Evolutionary conservation across 192 early-diverging fungal species (phyloP).

Genomic region (Coemansia asiatica): DNA sequence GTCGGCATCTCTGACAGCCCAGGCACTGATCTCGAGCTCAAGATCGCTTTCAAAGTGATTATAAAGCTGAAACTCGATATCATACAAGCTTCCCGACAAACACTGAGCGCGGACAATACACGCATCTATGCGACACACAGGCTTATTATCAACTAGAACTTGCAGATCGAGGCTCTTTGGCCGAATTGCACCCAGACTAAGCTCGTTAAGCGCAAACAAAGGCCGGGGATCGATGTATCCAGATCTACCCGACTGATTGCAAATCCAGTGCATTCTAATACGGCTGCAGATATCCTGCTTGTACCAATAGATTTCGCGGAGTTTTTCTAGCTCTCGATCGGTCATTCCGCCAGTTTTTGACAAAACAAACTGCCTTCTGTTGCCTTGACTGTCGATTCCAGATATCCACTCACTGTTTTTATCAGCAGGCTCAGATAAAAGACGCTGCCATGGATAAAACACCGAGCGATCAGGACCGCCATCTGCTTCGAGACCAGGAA

Average conservation of each 20-base stretch:
- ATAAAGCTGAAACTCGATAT: slow-evolving; percentile 11
- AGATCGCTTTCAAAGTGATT: slow-evolving; percentile 16
- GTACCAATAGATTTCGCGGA: slow-evolving; percentile 32
- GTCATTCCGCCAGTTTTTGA: slow-evolving; percentile 15
- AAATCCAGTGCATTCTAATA: slow-evolving; percentile 35
- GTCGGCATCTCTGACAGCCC: not conserved
- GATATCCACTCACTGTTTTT: slow-evolving; percentile 15
- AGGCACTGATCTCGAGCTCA: slow-evolving; percentile 10
- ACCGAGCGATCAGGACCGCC: slow-evolving; percentile 30
- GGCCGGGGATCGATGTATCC: slow-evolving; percentile 39
- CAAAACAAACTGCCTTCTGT: slow-evolving; percentile 43
- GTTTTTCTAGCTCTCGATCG: slow-evolving; percentile 8
- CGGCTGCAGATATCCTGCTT: slow-evolving; percentile 29
- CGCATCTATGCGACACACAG: slow-evolving; percentile 10
- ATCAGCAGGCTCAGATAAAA: not conserved
- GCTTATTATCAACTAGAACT: slow-evolving; percentile 8
- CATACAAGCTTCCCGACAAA: not conserved
- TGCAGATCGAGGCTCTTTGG: slow-evolving; percentile 14
- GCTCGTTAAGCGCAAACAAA: slow-evolving; percentile 13
- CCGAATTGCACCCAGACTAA: slow-evolving; percentile 11
- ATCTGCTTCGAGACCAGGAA: slow-evolving; percentile 44
- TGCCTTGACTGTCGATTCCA: slow-evolving; percentile 1
- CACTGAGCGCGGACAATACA: slow-evolving; percentile 17
- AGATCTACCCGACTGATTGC: slow-evolving; percentile 18
- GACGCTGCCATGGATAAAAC: slow-evolving; percentile 42